These are phyloP conservation scores for Salix arbutifolia DNA, from an alignment of 345 rosid species.

Conservation along the genomic window DNA sequence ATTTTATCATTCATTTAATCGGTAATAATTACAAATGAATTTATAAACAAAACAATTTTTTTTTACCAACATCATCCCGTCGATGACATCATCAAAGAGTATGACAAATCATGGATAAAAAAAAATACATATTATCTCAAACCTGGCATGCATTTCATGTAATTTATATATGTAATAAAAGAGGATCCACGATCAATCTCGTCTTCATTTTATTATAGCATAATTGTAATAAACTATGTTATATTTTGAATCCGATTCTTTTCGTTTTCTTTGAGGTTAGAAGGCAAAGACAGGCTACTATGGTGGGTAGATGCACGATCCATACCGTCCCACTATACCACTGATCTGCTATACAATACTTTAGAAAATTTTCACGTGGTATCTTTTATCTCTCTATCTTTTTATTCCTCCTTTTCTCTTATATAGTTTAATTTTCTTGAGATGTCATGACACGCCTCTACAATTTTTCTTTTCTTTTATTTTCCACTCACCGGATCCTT, in stretches of 20 bases:
- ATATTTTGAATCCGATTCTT: too few species aligned
- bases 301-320: background rate
- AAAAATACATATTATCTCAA: too few species aligned
- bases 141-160: too few species aligned
- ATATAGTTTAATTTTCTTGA: background rate
- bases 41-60: too few species aligned
- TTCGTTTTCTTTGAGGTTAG: background rate
- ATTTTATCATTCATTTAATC: too few species aligned
- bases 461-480: background rate
- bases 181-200: background rate
- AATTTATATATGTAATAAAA: background rate
- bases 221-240: too few species aligned
- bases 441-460: background rate
- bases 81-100: too few species aligned
- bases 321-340: background rate
- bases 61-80: too few species aligned
- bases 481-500: background rate
- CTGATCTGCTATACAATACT: background rate
- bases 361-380: background rate
- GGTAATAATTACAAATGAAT: too few species aligned
- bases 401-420: background rate
- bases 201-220: background rate
- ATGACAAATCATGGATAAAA: too few species aligned
- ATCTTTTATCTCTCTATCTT: background rate
- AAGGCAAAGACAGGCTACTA: background rate